Conservation (phyloP, 2,329 filamentous ascomycete genomes). For the Calonectria hongkongensis region DNA sequence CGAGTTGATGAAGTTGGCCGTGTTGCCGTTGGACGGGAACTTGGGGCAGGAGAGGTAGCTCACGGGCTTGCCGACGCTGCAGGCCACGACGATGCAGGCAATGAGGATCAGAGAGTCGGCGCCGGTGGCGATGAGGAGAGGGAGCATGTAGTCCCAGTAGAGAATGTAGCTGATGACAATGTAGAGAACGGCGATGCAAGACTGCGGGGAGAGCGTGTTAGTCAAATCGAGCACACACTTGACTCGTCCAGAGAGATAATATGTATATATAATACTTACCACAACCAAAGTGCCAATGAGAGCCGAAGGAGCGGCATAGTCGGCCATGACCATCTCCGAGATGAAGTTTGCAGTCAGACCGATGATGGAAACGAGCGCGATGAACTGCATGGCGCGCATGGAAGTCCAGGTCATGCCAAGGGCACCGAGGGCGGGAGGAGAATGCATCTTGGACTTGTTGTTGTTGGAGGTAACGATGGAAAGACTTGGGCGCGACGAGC, state of each 20-base stretch:
- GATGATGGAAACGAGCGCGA: constrained; percentile 84
- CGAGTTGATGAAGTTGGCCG: constrained; percentile 66
- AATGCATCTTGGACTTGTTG: constrained; percentile 62
- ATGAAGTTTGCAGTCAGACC: constrained; percentile 90
- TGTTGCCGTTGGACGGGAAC: constrained; percentile 65
- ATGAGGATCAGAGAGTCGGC: constrained; percentile 83
- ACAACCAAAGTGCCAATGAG: constrained; percentile 87
- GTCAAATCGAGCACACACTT: neutral
- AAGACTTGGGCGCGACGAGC: constrained; percentile 63
- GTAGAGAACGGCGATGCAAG: constrained; percentile 87
- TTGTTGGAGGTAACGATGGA: constrained; percentile 61
- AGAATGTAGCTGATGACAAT: constrained; percentile 87
- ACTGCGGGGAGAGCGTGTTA: constrained; percentile 68
- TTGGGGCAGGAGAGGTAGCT: constrained; percentile 83
- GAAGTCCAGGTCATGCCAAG: constrained; percentile 86
- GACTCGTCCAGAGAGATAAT: too few species aligned
- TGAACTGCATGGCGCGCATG: constrained; percentile 81
- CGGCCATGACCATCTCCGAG: constrained; percentile 80
- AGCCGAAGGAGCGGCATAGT: constrained; percentile 80
- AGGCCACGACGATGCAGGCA: constrained; percentile 85
- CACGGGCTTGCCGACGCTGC: constrained; percentile 86
- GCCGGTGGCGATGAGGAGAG: constrained; percentile 80
- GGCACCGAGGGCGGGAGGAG: constrained; percentile 77
- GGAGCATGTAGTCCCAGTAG: constrained; percentile 84
- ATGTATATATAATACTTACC: constrained; percentile 71